These are phyloP conservation scores for Mortierella sp. DNA, from an alignment of 371 early-diverging fungal genomes.

Conservation along the genomic window DNA sequence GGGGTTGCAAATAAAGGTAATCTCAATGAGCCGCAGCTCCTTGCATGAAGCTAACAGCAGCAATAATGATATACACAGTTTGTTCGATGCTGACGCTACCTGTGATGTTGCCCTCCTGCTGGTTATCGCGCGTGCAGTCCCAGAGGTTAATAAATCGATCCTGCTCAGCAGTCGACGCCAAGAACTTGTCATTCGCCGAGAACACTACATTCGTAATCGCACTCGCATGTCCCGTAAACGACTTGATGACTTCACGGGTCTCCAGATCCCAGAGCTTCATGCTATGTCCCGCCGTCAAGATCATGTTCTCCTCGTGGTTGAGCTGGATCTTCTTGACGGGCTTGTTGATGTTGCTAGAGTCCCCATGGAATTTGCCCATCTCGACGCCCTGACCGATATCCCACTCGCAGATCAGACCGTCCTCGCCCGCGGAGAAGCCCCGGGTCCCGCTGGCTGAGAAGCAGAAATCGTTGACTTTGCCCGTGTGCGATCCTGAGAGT, in stretches of 20 bases:
- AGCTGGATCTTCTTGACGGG: slow-evolving; percentile 68
- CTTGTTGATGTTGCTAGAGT: too few species aligned
- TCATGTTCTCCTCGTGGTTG: slow-evolving; percentile 70
- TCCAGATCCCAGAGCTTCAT: slow-evolving; percentile 77
- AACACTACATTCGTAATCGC: slow-evolving; percentile 70
- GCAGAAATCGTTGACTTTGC: slow-evolving; percentile 76
- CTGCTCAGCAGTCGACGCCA: slow-evolving; percentile 78
- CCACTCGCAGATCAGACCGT: slow-evolving; percentile 81
- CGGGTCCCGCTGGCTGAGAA: slow-evolving; percentile 69
- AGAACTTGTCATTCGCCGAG: slow-evolving; percentile 68
- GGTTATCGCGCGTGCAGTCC: slow-evolving; percentile 70
- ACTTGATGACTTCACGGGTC: slow-evolving; percentile 66
- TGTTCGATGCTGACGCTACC: slow-evolving; percentile 36
- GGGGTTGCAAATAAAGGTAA: too few species aligned
- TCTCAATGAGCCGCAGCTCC: too few species aligned
- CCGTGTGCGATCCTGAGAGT: slow-evolving; percentile 71
- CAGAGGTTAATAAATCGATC: slow-evolving; percentile 86
- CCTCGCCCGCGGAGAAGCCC: slow-evolving; percentile 78
- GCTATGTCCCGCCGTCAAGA: slow-evolving; percentile 75
- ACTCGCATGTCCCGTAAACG: slow-evolving; percentile 83
- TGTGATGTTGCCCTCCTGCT: slow-evolving; percentile 66
- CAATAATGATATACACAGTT: not conserved
- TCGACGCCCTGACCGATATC: slow-evolving; percentile 72
- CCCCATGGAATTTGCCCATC: slow-evolving; percentile 73
- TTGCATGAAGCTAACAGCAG: too few species aligned